Evolutionary conservation across 352 stramenopile species (phyloP).

Genomic region (Phytophthora constricta): DNA sequence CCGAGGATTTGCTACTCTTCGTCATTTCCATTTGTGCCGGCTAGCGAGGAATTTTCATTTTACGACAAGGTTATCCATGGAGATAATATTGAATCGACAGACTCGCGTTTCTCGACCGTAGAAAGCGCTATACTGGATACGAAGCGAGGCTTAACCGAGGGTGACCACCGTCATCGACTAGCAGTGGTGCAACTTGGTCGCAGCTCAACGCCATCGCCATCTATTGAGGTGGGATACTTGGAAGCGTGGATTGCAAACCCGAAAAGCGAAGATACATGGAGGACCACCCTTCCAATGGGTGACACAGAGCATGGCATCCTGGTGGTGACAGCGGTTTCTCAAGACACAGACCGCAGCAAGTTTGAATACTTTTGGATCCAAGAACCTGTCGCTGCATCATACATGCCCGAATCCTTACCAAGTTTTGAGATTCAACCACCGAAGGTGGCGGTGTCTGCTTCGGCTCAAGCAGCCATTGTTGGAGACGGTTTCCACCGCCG

Average conservation of each 20-base stretch:
- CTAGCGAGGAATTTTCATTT: conserved; percentile 13
- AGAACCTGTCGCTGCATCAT: conserved; percentile 2
- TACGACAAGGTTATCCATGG: conserved; percentile 10
- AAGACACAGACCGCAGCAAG: conserved; percentile 8
- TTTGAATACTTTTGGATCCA: conserved; percentile 32
- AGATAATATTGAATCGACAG: not conserved
- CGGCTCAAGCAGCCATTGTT: conserved; percentile 24
- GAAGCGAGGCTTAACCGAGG: conserved; percentile 2
- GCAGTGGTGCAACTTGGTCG: conserved; percentile 21
- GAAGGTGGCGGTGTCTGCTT: conserved; percentile 21
- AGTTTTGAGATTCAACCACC: conserved; percentile 5
- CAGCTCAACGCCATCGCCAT: conserved; percentile 5
- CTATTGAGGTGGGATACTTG: conserved; percentile 28
- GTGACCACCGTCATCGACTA: conserved; percentile 9
- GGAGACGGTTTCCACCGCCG: conserved; percentile 59
- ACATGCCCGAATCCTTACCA: conserved; percentile 3
- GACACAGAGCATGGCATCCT: conserved; percentile 11
- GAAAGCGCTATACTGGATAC: conserved; percentile 20
- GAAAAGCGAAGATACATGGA: conserved; percentile 5
- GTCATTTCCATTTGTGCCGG: conserved; percentile 37
- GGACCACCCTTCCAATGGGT: conserved; percentile 3
- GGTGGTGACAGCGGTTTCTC: conserved; percentile 23
- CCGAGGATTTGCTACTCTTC: conserved; percentile 41
- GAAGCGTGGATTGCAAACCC: conserved; percentile 21
- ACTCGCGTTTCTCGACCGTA: conserved; percentile 4